Base-by-base conservation (phyloP, 225 moss, liverwort and hornwort genomes). In the Bryum argenteum region DNA sequence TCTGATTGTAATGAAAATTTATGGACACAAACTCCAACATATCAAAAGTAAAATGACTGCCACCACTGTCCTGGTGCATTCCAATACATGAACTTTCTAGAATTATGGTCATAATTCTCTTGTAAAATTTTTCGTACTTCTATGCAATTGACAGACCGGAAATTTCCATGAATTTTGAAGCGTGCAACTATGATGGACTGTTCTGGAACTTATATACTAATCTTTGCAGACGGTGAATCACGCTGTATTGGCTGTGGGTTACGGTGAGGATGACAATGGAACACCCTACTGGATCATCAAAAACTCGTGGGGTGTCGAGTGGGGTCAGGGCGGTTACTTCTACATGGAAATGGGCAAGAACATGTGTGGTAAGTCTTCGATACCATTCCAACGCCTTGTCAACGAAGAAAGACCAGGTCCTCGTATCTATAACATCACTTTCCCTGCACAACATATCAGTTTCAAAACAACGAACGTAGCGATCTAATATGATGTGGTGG, bases 231-330 rank as follows among this genome's bases (percentile, higher is more conserved):
- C 94, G 13, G 92, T 98, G 79, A 98, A 98, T 63, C 97, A 98
- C 77, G 97, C 97, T 12, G 97, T 98, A 57, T 73, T 98, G 80
- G 97, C 97, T 58, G 97, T 98, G 65, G 97, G 97, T 60, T 98
- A 94, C 55, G 89, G 89, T 60, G 83, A 84, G 37, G 74, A 83
- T 38, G 80, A 65, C 22, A 89, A 87, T 19, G 92, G 91, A 54
- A 82, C 39, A 3, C 87, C 92, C 9, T 94, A 94, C 79, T 98
- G 97, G 97, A 94, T 94, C 71, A 83, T 98, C 4, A 98, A 98
- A 71, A 98, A 98, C 67, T 98, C 97, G 0, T 98, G 97, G 97
- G 97, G 97, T 62, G 73, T n/a, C 0, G 53, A 65, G 13, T 98
- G 92, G 92, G 97, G 97, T 53, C 61, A 82, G n/a, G 18, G 82